phyloP scores from a whole-genome alignment of 2,329 filamentous ascomycete species.

The Aureobasidium sp. region DNA sequence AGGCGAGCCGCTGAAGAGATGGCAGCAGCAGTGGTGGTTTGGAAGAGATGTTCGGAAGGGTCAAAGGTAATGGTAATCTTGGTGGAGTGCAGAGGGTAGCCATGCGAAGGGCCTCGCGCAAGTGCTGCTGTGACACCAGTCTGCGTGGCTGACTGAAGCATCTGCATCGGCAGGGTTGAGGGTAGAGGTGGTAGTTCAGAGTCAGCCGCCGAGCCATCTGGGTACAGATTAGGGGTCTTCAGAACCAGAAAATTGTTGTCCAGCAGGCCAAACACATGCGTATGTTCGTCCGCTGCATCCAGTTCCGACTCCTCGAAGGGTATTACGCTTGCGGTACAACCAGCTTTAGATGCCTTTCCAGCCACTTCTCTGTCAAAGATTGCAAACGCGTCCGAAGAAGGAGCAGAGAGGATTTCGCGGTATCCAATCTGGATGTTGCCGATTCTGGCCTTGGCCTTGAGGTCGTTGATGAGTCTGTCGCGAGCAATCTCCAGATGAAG shows the following conservation, averaged over 20 bases:
- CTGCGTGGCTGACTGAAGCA: conserved; percentile 50
- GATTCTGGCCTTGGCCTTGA: conserved; percentile 78
- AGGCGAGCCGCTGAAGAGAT: conserved; percentile 58
- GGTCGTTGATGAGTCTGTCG: conserved; percentile 77
- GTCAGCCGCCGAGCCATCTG: conserved; percentile 32
- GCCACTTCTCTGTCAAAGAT: conserved; percentile 73
- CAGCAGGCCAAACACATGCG: conserved; percentile 33
- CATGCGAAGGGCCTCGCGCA: conserved; percentile 72
- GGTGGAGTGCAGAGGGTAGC: conserved; percentile 71
- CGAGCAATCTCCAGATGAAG: conserved; percentile 89
- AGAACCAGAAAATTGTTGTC: conserved; percentile 66
- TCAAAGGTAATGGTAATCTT: conserved; percentile 64
- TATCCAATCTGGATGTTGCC: conserved; percentile 93
- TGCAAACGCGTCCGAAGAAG: conserved; percentile 50
- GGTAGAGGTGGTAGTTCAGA: conserved; percentile 44
- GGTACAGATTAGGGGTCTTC: conserved; percentile 41
- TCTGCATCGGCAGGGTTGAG: conserved; percentile 42
- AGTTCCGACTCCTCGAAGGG: conserved; percentile 41
- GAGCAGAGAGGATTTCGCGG: conserved; percentile 64
- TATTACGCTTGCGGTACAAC: conserved; percentile 60
- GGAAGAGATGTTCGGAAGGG: conserved; percentile 54
- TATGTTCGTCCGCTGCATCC: conserved; percentile 24
- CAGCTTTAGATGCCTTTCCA: conserved; percentile 69
- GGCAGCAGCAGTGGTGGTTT: conserved; percentile 58
- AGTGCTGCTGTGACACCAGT: conserved; percentile 79